Base-by-base conservation (phyloP, 1,284 basidiomycete genomes). In the Clitocybe nebularis region DNA sequence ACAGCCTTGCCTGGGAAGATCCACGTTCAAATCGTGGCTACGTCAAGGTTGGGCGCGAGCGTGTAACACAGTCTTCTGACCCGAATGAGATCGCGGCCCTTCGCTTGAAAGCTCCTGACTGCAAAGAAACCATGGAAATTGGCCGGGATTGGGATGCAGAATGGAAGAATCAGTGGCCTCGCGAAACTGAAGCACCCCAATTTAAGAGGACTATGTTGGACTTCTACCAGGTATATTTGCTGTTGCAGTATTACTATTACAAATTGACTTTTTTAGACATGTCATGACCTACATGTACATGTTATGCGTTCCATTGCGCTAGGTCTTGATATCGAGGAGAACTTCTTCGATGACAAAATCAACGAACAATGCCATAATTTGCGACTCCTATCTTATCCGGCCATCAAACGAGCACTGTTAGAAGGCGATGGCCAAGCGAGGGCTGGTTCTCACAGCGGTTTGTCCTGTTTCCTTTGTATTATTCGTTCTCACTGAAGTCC, bases 81-180 rank as follows among this genome's bases (percentile, higher is more conserved):
- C 70, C 77, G 4, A 63, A 69, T n/a, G 88, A 90, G 62, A 91
- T 93, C 50, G 83, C 81, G 26, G 61, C 72, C 23, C 66, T 92
- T 13, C 81, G 89, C 17, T 68, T 68, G 40, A 78, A 77, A 49
- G 78, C 88, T 0, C 89, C 89, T 0, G 87, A 90, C 57, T 81
- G 66, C 62, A 91, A 92, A 61, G 89, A 92, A 61, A 72, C 77
- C 10, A 89, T 92, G 79, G 89, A 93, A 61, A 90, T 92, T 42
- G 88, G 89, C 14, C 72, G 83, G 20, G 86, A 91, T 48, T 85
- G 81, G 79, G 87, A 87, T 51, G 67, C 73, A 21, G 70, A 62
- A 23, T 87, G 79, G 81, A 80, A 74, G 61, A 93, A 93, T 60
- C 73, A 74, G 51, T 93, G 90, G 89, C 89, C 87, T 2, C 60